These are phyloP conservation scores for Beauveria varroae DNA, from an alignment of 2,329 filamentous ascomycete species.

Conservation along the genomic window DNA sequence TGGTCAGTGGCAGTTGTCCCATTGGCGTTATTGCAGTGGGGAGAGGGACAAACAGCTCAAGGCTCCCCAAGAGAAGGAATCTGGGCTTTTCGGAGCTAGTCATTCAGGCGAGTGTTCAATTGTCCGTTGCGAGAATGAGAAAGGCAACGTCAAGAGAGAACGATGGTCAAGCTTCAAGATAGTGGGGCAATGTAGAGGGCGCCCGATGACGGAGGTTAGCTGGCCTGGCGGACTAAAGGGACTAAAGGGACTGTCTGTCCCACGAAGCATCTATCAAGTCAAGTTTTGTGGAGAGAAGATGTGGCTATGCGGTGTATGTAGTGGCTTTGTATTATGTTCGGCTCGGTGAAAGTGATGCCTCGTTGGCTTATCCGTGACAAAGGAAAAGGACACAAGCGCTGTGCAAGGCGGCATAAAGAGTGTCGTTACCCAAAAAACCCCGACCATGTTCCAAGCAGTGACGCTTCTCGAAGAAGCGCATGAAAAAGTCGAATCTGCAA, in stretches of 20 bases:
- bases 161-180: background rate
- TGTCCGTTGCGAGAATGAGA: background rate
- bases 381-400: background rate
- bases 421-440: background rate
- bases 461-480: background rate
- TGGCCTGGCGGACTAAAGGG: background rate
- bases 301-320: background rate
- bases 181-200: conserved; percentile 7
- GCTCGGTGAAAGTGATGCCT: background rate
- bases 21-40: background rate
- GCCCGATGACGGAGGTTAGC: background rate
- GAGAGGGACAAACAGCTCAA: conserved; percentile 28
- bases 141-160: background rate
- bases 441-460: background rate
- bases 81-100: conserved; percentile 20
- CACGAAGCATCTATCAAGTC: background rate
- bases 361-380: background rate
- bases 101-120: background rate
- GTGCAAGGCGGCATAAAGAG: background rate
- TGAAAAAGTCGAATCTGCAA: background rate
- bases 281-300: background rate
- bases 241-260: background rate
- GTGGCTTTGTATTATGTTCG: background rate
- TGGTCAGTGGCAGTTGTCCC: background rate
- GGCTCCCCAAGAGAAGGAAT: conserved; percentile 32